Conservation (phyloP, 495 filamentous ascomycete species). For the Daldinia concentrica region DNA sequence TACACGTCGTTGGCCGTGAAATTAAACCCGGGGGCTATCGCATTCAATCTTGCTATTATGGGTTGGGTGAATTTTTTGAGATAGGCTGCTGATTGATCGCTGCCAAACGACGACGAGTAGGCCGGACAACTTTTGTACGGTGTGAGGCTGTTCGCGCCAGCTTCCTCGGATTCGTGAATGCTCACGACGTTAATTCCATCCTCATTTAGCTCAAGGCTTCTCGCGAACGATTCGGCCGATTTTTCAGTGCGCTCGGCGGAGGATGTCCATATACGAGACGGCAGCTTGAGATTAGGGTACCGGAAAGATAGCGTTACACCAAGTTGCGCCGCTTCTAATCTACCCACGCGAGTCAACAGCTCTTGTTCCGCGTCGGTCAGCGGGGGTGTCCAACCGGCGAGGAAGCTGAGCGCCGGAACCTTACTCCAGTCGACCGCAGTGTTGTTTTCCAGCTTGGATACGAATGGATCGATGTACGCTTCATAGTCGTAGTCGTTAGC, state of each 20-base stretch:
- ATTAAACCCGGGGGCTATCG: constrained; percentile 54
- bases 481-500: constrained; percentile 61
- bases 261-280: constrained; percentile 58
- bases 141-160: constrained; percentile 58
- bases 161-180: constrained; percentile 50
- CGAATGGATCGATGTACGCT: constrained; percentile 58
- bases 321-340: constrained; percentile 54
- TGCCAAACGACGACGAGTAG: constrained; percentile 57
- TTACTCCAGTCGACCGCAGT: constrained; percentile 50
- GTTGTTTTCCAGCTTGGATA: constrained; percentile 55
- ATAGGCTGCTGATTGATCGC: constrained; percentile 52
- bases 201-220: constrained; percentile 54
- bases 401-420: constrained; percentile 52
- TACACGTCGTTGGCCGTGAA: constrained; percentile 59
- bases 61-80: constrained; percentile 55
- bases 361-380: constrained; percentile 55
- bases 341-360: constrained; percentile 55
- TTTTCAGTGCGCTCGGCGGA: constrained; percentile 58
- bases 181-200: constrained; percentile 53
- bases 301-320: constrained; percentile 54
- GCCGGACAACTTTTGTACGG: constrained; percentile 60
- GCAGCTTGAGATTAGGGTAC: constrained; percentile 54
- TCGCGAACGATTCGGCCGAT: constrained; percentile 54
- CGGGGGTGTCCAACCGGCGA: constrained; percentile 53
- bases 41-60: constrained; percentile 55